These are phyloP conservation scores for Speleostelium caveatum DNA, from an alignment of 78 protist species.

Conservation along the genomic window DNA sequence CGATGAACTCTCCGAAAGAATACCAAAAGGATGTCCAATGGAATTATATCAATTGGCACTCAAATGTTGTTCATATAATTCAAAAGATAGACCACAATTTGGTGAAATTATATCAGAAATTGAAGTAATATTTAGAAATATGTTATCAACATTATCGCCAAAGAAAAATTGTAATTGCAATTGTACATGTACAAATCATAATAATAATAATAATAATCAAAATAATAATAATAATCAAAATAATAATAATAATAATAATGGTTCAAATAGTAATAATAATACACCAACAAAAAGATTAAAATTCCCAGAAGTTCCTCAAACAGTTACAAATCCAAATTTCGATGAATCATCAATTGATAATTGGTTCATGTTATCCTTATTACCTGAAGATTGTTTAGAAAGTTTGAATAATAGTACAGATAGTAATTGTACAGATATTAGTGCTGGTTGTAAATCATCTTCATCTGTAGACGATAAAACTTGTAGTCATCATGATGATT, in stretches of 20 bases:
- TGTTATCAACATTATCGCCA: background rate
- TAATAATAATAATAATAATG: too few relatives aligned
- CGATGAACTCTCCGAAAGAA: slow-evolving; percentile 3
- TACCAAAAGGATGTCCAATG: slow-evolving; percentile 53
- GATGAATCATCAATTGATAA: slow-evolving; percentile 42
- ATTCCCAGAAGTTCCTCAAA: background rate
- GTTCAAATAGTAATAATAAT: too few relatives aligned
- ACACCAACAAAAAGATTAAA: too few relatives aligned
- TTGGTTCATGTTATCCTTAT: slow-evolving; percentile 54
- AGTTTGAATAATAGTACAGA: too few relatives aligned
- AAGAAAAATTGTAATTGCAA: background rate
- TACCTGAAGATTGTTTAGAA: slow-evolving; percentile 64
- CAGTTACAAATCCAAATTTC: slow-evolving; percentile 24
- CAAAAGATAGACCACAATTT: slow-evolving; percentile 63
- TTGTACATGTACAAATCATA: too few relatives aligned
- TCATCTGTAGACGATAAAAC: background rate
- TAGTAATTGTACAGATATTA: too few relatives aligned
- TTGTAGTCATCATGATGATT: too few relatives aligned
- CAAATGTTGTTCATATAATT: slow-evolving; percentile 42
- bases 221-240: too few relatives aligned
- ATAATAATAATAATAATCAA: too few relatives aligned
- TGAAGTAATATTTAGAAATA: background rate
- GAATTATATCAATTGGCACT: slow-evolving; percentile 47
- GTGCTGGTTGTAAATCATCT: too few relatives aligned
- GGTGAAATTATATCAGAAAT: background rate